Base-by-base conservation (phyloP, 352 stramenopile species). In the Pythium biforme region DNA sequence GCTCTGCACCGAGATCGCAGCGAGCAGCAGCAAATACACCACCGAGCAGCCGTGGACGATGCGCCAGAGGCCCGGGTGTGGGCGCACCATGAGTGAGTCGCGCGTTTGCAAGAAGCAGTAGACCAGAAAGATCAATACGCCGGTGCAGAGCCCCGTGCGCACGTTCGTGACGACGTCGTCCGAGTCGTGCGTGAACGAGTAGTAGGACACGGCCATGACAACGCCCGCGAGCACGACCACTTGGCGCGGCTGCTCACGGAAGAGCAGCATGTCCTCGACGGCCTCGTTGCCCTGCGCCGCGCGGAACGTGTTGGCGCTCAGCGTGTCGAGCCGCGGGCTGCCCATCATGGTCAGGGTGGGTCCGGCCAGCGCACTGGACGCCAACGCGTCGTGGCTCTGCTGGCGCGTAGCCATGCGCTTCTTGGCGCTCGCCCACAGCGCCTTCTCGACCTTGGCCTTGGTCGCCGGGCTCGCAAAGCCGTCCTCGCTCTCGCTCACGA, bases 91-190 rank as follows among this genome's bases (percentile, higher is more conserved):
- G 41, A 94, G 75, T 4, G 81, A 80, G 58, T 94, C 85, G 29
- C 82, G 72, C 14, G 83, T 90, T 54, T 94, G 85, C 55, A 94
- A 49, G 59, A 94, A 94, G 68, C 85, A 94, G 68, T 94, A 94
- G 37, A 90, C 79, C 10, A 94, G 72, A 55, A 94, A 94, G 55
- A 92, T 81, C 15, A 91, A 61, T 54, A 84, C 73, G n/a, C 73
- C 80, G n/a, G 85, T 72, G 40, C 73, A 80, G 27, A 90, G 41
- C 4, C 75, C 85, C 23, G 69, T 88, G 47, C 83, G 81, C 23
- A 90, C 77, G 52, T 91, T 91, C 54, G 86, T 67, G 15, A 67
- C 70, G 17, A 77, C n/a, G 54, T 92, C 78, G 60, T 88, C 65
- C 52, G 83, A 86, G 45, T 94, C 80, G 71, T 90, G 80, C 39